These are phyloP conservation scores for Spatholobus suberectus DNA, from an alignment of 306 rosid genomes.

Conservation along the genomic window DNA sequence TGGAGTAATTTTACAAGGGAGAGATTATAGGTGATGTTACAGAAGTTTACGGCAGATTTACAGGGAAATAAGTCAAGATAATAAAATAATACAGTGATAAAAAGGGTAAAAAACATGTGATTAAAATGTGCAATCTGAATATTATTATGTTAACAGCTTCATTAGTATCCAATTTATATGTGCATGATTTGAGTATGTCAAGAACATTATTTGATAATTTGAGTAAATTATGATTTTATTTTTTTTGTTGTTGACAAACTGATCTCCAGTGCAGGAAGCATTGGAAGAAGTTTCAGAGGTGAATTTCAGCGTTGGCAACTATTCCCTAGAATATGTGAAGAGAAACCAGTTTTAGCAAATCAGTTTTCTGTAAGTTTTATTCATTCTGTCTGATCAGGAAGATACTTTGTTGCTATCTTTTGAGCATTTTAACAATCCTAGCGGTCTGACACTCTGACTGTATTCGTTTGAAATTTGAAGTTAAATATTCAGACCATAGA, in stretches of 20 bases:
- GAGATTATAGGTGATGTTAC: neutral
- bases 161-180: conserved; percentile 24
- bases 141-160: neutral
- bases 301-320: conserved; percentile 96
- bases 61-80: neutral
- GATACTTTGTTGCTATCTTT: conserved; percentile 29
- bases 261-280: conserved; percentile 81
- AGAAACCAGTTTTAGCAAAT: conserved; percentile 87
- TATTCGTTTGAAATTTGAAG: neutral
- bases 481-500: neutral
- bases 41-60: neutral
- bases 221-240: neutral
- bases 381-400: conserved; percentile 32
- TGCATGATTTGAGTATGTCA: conserved; percentile 25
- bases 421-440: conserved; percentile 13
- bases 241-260: conserved; percentile 32
- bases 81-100: neutral
- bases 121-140: neutral
- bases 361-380: conserved; percentile 83
- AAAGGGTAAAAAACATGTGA: neutral
- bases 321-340: conserved; percentile 76
- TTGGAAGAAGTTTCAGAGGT: conserved; percentile 86
- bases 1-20: neutral
- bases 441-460: neutral
- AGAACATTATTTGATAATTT: conserved; percentile 23